phyloP scores from a whole-genome alignment of 495 filamentous ascomycete genomes.

The Cenococcum geophilum region DNA sequence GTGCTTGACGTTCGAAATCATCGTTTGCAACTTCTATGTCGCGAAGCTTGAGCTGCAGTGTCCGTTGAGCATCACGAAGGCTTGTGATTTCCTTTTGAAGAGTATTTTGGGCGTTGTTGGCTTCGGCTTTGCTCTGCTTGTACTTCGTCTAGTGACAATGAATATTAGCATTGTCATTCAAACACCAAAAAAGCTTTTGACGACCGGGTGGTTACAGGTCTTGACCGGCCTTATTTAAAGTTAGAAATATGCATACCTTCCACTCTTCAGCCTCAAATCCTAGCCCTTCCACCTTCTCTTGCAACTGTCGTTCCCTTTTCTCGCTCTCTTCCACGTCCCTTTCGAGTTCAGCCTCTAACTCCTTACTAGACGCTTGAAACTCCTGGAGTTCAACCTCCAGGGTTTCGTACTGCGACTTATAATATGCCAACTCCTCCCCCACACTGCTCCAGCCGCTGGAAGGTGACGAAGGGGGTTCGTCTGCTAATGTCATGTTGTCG shows the following conservation, averaged over 20 bases:
- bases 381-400: constrained; percentile 87
- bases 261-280: constrained; percentile 93
- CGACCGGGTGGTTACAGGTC: neutral
- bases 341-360: constrained; percentile 90
- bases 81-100: constrained; percentile 95
- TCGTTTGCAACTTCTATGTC: constrained; percentile 98
- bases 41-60: constrained; percentile 72
- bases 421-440: constrained; percentile 77
- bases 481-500: constrained; percentile 22
- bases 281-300: constrained; percentile 77
- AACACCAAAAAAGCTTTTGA: neutral
- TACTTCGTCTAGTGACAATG: constrained; percentile 67
- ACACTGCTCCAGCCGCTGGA: constrained; percentile 31
- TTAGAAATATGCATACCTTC: constrained; percentile 62
- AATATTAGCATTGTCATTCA: constrained; percentile 19
- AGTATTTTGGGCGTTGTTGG: constrained; percentile 69
- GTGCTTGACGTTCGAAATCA: constrained; percentile 92
- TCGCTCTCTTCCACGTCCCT: constrained; percentile 94
- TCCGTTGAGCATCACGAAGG: constrained; percentile 75
- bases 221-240: neutral
- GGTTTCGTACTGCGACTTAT: constrained; percentile 92
- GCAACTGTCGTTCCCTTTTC: constrained; percentile 77
- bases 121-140: constrained; percentile 87
- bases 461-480: constrained; percentile 35
- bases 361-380: constrained; percentile 88